A percentile compares a stretch with the other conserved stretches of the same genome.
Conservation (phyloP, 768 basidiomycete species). For the Russula sp. region DNA sequence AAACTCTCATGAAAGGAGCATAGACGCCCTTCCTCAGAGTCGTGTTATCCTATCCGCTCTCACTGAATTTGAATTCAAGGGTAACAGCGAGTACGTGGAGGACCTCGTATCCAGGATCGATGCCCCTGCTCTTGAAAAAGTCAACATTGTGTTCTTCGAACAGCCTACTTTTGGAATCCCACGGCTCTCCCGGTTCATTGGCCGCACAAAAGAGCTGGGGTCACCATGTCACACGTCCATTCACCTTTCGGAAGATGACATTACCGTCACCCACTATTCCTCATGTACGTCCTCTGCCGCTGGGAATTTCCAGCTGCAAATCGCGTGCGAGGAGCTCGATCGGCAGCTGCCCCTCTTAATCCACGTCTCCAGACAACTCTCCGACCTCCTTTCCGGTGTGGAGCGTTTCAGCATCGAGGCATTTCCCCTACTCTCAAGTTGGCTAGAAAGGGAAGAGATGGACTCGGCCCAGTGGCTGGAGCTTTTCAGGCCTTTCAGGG, state of each 20-base stretch:
- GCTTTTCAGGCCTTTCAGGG: background rate
- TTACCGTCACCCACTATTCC: background rate
- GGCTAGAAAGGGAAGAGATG: background rate
- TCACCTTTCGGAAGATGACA: background rate
- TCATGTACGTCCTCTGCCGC: background rate
- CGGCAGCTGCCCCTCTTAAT: background rate
- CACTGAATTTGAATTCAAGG: background rate
- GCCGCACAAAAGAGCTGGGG: background rate
- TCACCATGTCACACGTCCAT: background rate
- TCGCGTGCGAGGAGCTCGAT: background rate
- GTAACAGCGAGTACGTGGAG: constrained; percentile 1
- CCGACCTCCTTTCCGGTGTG: background rate
- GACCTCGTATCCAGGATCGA: constrained; percentile 1
- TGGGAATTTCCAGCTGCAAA: background rate
- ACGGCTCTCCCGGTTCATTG: background rate
- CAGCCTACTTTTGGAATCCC: background rate
- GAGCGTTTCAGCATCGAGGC: background rate
- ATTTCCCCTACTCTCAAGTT: background rate
- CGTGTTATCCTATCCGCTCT: background rate
- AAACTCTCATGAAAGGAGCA: background rate
- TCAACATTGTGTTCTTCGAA: background rate
- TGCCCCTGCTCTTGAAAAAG: background rate
- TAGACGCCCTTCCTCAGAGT: background rate
- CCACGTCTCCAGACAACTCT: constrained; percentile 1
- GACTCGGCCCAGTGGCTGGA: constrained; percentile 2